Evolutionary conservation across 176 grass and related monocot species (phyloP).

Genomic region (Phyllostachys edulis): DNA sequence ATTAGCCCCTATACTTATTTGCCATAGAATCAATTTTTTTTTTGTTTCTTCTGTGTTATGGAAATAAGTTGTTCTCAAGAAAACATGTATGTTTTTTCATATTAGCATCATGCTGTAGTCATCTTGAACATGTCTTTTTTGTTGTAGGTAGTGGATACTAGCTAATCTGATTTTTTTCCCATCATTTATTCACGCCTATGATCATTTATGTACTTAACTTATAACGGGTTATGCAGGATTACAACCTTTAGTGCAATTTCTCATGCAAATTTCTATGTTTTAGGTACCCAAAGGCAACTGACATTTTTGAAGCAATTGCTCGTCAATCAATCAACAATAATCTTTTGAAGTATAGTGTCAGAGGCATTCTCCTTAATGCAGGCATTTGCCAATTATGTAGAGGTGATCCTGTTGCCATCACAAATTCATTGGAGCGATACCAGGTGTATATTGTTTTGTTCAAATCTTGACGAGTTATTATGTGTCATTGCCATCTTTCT

Average conservation of each 20-base stretch:
- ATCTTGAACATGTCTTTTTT: not conserved
- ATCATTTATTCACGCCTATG: not conserved
- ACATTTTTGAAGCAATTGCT: slow-evolving; percentile 89
- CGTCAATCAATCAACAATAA: slow-evolving; percentile 85
- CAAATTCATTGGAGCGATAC: slow-evolving; percentile 88
- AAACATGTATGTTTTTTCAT: not conserved
- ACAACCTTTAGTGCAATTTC: not conserved
- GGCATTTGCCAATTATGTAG: slow-evolving; percentile 94
- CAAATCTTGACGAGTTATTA: slow-evolving; percentile 9
- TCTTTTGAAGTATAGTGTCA: slow-evolving; percentile 96
- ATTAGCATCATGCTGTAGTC: not conserved
- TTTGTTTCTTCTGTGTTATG: not conserved
- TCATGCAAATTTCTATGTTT: slow-evolving; percentile 29
- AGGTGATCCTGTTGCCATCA: slow-evolving; percentile 86
- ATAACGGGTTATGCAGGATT: not conserved
- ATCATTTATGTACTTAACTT: not conserved
- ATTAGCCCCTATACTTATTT: not conserved
- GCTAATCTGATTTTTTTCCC: not conserved
- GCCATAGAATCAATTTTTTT: not conserved
- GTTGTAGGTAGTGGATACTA: not conserved
- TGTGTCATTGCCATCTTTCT: slow-evolving; percentile 26
- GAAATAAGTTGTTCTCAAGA: not conserved
- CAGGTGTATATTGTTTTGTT: slow-evolving; percentile 60
- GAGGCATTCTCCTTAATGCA: slow-evolving; percentile 95
- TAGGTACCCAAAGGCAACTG: slow-evolving; percentile 87